Evolutionary conservation across 1,284 basidiomycete genomes (phyloP), one percentile per base, ranked within the genome.

Genomic region (Sparassis latifolia): DNA sequence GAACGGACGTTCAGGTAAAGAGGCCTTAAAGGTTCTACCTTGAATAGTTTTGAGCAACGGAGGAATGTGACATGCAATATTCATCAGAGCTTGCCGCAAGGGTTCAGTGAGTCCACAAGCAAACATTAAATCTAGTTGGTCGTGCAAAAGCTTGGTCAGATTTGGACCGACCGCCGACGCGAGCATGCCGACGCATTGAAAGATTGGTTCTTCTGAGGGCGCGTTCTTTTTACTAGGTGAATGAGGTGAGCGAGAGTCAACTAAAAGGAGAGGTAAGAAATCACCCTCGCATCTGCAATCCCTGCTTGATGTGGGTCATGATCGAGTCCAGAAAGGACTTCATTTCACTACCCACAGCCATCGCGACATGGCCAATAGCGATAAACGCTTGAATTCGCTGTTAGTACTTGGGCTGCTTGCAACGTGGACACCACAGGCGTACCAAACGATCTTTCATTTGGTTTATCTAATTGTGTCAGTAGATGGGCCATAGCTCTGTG

Each of bases 141-240:
- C 97, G 67, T 98, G 97, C 60, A 99, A 78, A 52, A 97, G 79
- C 63, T 95, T 92, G 0, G 97, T 98, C 47, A 99, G 75, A 64
- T 95, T 96, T 1, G 95, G 94, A 0, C 97, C 97, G 38, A 99
- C 94, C 3, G 97, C 93, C 0, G 86, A 84, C 1, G 95, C 94
- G 47, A 99, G 76, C 91, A 98, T 95, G 35, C 93, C 93, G 45
- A 99, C 82, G 68, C 97, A 99, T 73, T 98, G 92, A 65, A 99
- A 99, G 57, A 99, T 95, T 0, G 96, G 91, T 55, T 92, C 92
- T 69, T 98, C 96, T 10, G 89, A 86, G 3, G 91, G 89, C 2
- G 92, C 90, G 62, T 92, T 93, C 77, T 96, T 98, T 67, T 89
- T 92, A 43, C 92, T 92, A 62, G 44, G 38, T 41, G 6, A 28